phyloP scores from a whole-genome alignment of 176 grass and related monocot genomes.

The Tillandsia leiboldiana region DNA sequence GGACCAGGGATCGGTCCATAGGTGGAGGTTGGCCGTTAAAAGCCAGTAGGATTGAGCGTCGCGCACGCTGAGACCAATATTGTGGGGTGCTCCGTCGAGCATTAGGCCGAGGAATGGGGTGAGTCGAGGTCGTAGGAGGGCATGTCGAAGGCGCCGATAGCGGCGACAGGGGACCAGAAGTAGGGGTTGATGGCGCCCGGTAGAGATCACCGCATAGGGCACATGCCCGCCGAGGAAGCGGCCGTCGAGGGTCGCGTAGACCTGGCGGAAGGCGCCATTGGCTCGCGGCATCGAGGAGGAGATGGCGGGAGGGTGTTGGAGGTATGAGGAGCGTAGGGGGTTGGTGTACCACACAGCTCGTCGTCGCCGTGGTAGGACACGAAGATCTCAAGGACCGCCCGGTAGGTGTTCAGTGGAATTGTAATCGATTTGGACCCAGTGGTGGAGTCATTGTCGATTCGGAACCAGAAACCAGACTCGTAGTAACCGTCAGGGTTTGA shows the following conservation, averaged over 20 bases:
- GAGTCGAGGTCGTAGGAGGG: constrained; percentile 20
- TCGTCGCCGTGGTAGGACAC: constrained; percentile 17
- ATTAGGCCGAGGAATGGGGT: constrained; percentile 12
- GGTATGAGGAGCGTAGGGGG: neutral
- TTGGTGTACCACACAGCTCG: constrained; percentile 14
- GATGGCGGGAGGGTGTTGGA: too few species aligned
- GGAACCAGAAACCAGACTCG: constrained; percentile 5
- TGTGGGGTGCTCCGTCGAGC: constrained; percentile 10
- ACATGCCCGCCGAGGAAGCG: constrained; percentile 10
- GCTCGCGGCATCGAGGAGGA: neutral
- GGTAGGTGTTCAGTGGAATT: constrained; percentile 8
- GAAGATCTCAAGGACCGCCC: constrained; percentile 12
- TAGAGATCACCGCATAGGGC: constrained; percentile 5
- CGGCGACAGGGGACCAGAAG: constrained; percentile 12
- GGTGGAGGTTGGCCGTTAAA: constrained; percentile 14
- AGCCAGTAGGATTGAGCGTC: constrained; percentile 13
- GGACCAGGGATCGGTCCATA: constrained; percentile 13
- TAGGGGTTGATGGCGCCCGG: constrained; percentile 6
- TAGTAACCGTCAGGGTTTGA: constrained; percentile 6
- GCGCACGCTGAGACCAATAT: neutral
- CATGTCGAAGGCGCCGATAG: constrained; percentile 19
- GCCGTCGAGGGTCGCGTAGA: constrained; percentile 14
- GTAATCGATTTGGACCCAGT: neutral
- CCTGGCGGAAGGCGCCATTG: constrained; percentile 15
- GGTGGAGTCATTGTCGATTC: constrained; percentile 1